Conservation (phyloP, 352 stramenopile genomes). For the Pythium phragmiticola region DNA sequence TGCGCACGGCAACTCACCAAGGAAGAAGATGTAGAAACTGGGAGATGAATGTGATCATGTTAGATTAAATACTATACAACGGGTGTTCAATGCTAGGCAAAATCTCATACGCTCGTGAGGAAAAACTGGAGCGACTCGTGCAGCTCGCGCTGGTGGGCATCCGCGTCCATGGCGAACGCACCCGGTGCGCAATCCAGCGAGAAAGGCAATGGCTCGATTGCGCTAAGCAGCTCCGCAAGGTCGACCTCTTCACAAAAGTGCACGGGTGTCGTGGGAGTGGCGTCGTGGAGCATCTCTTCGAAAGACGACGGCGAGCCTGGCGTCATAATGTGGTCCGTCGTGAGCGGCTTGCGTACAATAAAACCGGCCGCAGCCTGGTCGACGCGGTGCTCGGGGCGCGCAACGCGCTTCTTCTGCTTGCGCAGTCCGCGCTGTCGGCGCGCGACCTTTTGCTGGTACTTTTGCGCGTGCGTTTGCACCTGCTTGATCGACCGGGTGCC, state of each 20-base stretch:
- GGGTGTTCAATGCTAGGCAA: background rate
- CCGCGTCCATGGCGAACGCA: conserved; percentile 36
- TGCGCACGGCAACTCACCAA: background rate
- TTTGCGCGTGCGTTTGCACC: conserved; percentile 83
- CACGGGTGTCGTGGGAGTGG: background rate
- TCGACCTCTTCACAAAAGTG: conserved; percentile 7
- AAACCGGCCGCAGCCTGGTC: conserved; percentile 59
- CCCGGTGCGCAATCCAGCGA: conserved; percentile 3
- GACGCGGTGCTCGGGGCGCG: conserved; percentile 71
- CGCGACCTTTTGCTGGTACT: conserved; percentile 87
- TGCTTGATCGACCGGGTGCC: conserved; percentile 82
- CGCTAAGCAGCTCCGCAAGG: conserved; percentile 21
- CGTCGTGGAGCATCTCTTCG: conserved; percentile 23
- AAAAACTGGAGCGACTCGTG: conserved; percentile 28
- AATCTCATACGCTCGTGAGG: conserved; percentile 17
- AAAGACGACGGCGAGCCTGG: conserved; percentile 21
- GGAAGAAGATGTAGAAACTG: background rate
- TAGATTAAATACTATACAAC: conserved; percentile 19
- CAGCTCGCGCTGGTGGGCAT: conserved; percentile 41
- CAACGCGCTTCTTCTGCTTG: conserved; percentile 85
- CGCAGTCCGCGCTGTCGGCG: conserved; percentile 72
- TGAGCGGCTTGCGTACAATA: conserved; percentile 43
- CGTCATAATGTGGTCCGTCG: background rate
- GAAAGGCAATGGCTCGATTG: conserved; percentile 56
- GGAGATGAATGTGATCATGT: background rate